Evolutionary conservation across 1,139 yeast genomes (phyloP).

Genomic region (Geotrichum aggregatum): DNA sequence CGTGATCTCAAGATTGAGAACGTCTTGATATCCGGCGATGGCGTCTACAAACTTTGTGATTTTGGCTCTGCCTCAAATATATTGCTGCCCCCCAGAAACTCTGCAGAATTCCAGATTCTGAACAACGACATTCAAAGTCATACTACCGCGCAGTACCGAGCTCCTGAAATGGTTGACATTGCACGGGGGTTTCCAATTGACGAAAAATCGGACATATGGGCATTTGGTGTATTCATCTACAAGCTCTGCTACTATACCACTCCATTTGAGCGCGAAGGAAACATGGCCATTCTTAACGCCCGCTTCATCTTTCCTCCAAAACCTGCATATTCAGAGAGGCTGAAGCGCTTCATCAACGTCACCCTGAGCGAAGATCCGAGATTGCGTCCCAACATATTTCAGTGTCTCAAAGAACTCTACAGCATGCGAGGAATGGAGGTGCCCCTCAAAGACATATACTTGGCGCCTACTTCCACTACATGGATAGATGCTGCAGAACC

Average conservation of each 20-base stretch:
- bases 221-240: conserved; percentile 84
- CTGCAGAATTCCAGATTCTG: conserved; percentile 61
- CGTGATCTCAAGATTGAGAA: conserved; percentile 95
- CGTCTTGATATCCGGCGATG: conserved; percentile 70
- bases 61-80: conserved; percentile 87
- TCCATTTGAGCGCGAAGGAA: conserved; percentile 79
- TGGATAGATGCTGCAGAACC: conserved; percentile 24
- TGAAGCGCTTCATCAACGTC: conserved; percentile 57
- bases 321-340: conserved; percentile 41
- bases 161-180: conserved; percentile 95
- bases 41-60: conserved; percentile 80
- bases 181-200: conserved; percentile 81
- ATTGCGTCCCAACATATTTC: conserved; percentile 82
- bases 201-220: conserved; percentile 96
- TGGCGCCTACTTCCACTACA: conserved; percentile 22
- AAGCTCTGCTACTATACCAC: conserved; percentile 91
- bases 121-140: conserved; percentile 84
- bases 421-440: conserved; percentile 49
- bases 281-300: conserved; percentile 61
- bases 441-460: conserved; percentile 46
- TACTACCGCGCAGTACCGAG: conserved; percentile 95
- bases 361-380: conserved; percentile 76
- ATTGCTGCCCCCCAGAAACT: conserved; percentile 58
- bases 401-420: conserved; percentile 67
- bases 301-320: conserved; percentile 53